Evolutionary conservation across 345 rosid species (phyloP).

Genomic region (Turnera subulata): DNA sequence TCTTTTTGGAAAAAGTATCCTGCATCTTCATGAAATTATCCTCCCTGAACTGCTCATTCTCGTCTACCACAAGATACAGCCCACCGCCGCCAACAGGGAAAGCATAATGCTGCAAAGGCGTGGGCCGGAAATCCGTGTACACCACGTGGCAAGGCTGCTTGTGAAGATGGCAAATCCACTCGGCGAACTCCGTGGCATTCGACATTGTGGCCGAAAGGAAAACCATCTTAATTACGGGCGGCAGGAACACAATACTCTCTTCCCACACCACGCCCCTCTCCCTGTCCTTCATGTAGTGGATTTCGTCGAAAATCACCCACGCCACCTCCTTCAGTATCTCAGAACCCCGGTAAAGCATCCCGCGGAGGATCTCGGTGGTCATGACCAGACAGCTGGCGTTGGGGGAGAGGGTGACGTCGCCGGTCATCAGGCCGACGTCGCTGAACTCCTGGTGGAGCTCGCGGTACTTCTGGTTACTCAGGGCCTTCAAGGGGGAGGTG

Average conservation of each 20-base stretch:
- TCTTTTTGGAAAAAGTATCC: constrained; percentile 70
- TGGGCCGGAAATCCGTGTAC: constrained; percentile 93
- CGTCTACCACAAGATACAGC: constrained; percentile 93
- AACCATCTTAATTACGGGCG: constrained; percentile 96
- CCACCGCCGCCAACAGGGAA: constrained; percentile 93
- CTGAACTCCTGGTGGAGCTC: constrained; percentile 88
- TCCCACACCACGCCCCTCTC: constrained; percentile 99
- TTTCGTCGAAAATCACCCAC: constrained; percentile 98
- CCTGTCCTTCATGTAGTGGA: constrained; percentile 96
- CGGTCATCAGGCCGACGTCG: constrained; percentile 99
- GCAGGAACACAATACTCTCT: constrained; percentile 92
- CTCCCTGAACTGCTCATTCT: constrained; percentile 88
- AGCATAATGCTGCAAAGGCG: constrained; percentile 97
- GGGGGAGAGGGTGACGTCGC: constrained; percentile 94
- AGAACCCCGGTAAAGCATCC: constrained; percentile 94
- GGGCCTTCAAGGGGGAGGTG: constrained; percentile 92
- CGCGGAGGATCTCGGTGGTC: constrained; percentile 97
- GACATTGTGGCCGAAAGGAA: constrained; percentile 99
- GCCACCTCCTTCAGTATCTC: constrained; percentile 97
- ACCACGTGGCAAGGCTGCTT: constrained; percentile 98
- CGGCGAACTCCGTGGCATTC: constrained; percentile 94
- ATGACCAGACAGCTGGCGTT: constrained; percentile 93
- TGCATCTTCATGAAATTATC: constrained; percentile 88
- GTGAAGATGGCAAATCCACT: constrained; percentile 93
- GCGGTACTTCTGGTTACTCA: constrained; percentile 97